Percentiles rank a stretch among this genome's conserved stretches.
Conservation (phyloP, 176 grass and related monocot species). For the Ampelocalamus luodianensis region DNA sequence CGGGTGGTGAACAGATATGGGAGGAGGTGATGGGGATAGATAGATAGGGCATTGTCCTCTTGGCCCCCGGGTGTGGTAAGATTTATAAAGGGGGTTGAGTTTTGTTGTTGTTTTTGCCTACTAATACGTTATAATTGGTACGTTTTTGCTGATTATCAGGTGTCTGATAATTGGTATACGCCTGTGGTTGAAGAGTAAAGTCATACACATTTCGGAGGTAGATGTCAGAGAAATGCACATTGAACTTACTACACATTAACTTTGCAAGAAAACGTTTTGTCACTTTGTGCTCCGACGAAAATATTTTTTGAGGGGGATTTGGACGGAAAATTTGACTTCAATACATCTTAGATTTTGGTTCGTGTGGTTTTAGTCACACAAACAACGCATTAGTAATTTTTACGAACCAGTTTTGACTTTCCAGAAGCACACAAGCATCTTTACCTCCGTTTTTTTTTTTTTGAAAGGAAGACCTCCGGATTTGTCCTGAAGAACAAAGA, state of each 20-base stretch:
- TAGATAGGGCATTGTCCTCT: slow-evolving; percentile 40
- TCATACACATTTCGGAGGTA: not conserved
- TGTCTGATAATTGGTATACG: not conserved
- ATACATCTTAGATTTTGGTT: not conserved
- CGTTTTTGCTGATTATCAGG: not conserved
- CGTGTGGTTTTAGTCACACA: not conserved
- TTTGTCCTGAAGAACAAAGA: not conserved
- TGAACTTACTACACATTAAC: not conserved
- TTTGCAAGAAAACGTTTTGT: not conserved
- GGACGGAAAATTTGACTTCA: not conserved
- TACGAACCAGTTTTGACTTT: not conserved
- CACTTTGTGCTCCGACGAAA: not conserved
- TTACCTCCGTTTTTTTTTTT: not conserved
- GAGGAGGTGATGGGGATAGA: slow-evolving; percentile 22
- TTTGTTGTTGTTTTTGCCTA: not conserved
- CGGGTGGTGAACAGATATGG: slow-evolving; percentile 23
- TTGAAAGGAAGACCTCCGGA: not conserved
- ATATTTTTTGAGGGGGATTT: not conserved
- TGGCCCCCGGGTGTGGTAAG: slow-evolving; percentile 14
- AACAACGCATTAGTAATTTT: not conserved
- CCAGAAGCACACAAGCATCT: not conserved
- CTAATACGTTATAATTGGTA: not conserved
- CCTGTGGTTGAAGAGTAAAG: not conserved
- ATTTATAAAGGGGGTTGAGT: slow-evolving; percentile 39
- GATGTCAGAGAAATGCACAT: no score